Evolutionary conservation across 495 filamentous ascomycete species (phyloP).

Genomic region (Xeromyces bisporus): DNA sequence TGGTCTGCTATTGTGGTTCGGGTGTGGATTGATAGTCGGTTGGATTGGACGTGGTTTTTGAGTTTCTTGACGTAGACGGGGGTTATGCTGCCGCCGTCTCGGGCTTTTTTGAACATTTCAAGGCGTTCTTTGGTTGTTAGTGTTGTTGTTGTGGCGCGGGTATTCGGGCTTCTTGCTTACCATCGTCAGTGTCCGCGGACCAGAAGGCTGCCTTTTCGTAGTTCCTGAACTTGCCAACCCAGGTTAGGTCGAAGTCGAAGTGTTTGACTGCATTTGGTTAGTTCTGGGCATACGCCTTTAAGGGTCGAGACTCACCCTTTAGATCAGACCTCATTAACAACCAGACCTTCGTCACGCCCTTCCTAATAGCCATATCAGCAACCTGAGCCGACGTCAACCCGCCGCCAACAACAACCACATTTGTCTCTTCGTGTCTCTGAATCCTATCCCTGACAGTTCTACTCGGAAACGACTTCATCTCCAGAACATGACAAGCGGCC

Average conservation of each 20-base stretch:
- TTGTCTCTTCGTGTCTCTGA: slow-evolving; percentile 23
- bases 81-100: slow-evolving; percentile 45
- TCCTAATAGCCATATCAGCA: slow-evolving; percentile 35
- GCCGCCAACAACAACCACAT: slow-evolving; percentile 43
- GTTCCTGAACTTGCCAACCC: slow-evolving; percentile 54
- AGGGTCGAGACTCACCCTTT: slow-evolving; percentile 19
- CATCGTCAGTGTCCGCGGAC: slow-evolving; percentile 39
- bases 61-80: slow-evolving; percentile 39
- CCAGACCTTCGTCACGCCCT: slow-evolving; percentile 37
- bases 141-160: neutral
- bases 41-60: slow-evolving; percentile 26
- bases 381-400: slow-evolving; percentile 46
- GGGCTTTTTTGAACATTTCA: slow-evolving; percentile 36
- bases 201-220: slow-evolving; percentile 45
- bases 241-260: slow-evolving; percentile 44
- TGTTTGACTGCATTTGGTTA: slow-evolving; percentile 31
- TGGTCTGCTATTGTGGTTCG: slow-evolving; percentile 27
- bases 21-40: slow-evolving; percentile 30
- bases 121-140: slow-evolving; percentile 28
- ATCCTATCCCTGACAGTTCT: slow-evolving; percentile 29
- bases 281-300: neutral
- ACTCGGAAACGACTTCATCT: slow-evolving; percentile 34
- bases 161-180: slow-evolving; percentile 6
- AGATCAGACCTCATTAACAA: slow-evolving; percentile 39
- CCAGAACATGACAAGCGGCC: slow-evolving; percentile 37